A percentile compares a stretch with the other conserved stretches of the same genome.
phyloP scores from a whole-genome alignment of 345 rosid genomes.

The Eucalyptus decipiens region DNA sequence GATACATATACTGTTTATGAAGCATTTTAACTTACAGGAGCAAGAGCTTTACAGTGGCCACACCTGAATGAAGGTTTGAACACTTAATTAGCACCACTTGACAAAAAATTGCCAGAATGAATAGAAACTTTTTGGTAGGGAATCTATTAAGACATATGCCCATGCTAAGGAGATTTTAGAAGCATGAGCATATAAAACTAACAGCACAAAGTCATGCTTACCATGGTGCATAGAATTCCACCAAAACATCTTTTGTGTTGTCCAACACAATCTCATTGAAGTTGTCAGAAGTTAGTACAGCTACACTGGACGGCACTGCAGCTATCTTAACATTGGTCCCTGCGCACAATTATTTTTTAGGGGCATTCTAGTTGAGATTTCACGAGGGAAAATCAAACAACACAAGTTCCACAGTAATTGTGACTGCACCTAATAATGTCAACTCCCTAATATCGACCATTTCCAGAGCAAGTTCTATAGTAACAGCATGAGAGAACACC shows the following conservation, averaged over 20 bases:
- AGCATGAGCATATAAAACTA: neutral
- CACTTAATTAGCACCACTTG: neutral
- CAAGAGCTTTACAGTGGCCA: conserved; percentile 96
- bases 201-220: conserved; percentile 7
- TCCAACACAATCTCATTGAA: conserved; percentile 81
- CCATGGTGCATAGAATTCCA: conserved; percentile 99
- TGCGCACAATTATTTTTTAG: conserved; percentile 7
- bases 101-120: neutral
- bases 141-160: neutral
- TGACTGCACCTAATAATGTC: neutral
- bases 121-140: neutral
- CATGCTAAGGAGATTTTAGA: neutral
- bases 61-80: conserved; percentile 46
- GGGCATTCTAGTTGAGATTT: neutral
- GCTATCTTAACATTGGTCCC: conserved; percentile 92
- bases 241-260: conserved; percentile 79
- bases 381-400: neutral
- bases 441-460: neutral
- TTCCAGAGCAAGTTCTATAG: neutral
- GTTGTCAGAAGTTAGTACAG: conserved; percentile 65
- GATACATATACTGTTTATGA: neutral
- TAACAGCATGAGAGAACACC: neutral
- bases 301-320: conserved; percentile 58
- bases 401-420: neutral
- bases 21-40: conserved; percentile 59